phyloP scores from a whole-genome alignment of 345 rosid species.

The Populus tremula region DNA sequence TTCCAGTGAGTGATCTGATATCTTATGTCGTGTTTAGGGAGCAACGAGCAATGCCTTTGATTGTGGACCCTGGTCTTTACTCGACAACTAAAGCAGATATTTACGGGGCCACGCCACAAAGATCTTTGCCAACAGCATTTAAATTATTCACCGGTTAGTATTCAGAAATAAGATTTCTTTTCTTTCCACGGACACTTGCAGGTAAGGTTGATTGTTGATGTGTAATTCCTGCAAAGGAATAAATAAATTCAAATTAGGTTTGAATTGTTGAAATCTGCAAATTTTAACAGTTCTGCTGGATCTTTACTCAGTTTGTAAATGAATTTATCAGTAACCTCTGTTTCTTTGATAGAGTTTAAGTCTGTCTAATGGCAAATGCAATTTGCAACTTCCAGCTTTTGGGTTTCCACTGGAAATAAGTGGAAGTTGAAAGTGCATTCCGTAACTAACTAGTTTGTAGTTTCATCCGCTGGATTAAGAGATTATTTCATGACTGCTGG shows the following conservation, averaged over 20 bases:
- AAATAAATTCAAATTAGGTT: neutral
- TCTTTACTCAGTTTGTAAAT: neutral
- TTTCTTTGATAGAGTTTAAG: neutral
- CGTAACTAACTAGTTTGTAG: neutral
- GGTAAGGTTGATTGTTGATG: neutral
- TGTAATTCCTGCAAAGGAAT: neutral
- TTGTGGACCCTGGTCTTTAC: constrained; percentile 94
- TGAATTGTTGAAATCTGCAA: neutral
- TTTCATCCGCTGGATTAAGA: neutral
- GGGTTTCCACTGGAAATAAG: neutral
- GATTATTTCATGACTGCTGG: neutral
- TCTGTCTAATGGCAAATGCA: neutral
- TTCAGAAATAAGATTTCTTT: constrained; percentile 1
- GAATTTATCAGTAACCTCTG: neutral
- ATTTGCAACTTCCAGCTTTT: neutral
- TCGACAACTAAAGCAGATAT: constrained; percentile 63
- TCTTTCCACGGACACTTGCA: neutral
- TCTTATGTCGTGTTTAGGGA: constrained; percentile 52
- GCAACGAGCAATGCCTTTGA: constrained; percentile 92
- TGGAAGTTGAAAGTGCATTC: neutral
- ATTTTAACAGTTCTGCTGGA: neutral
- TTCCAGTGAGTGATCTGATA: constrained; percentile 3
- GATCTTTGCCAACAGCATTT: constrained; percentile 83
- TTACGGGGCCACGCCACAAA: constrained; percentile 70
- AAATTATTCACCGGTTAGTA: constrained; percentile 84